Percentiles rank a stretch among this genome's conserved stretches.
phyloP scores from a whole-genome alignment of 2,329 filamentous ascomycete genomes.

The Ascochyta pisi region DNA sequence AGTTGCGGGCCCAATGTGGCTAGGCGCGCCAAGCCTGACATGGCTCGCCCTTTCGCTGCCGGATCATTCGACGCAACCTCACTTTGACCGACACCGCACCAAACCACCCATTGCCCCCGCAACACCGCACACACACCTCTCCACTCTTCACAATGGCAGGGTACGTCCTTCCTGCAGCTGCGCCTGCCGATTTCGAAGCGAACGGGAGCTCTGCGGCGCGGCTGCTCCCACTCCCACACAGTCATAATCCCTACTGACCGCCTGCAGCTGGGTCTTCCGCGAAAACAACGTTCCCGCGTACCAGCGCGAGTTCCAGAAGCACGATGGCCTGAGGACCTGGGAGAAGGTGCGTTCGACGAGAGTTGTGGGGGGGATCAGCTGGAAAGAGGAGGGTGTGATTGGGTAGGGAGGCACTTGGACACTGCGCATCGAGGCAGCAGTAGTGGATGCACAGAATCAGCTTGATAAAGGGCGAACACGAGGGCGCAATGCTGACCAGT shows the following conservation, averaged over 20 bases:
- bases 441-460: not conserved
- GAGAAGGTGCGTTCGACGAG: slow-evolving; percentile 68
- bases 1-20: slow-evolving; percentile 23
- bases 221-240: slow-evolving; percentile 16
- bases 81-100: slow-evolving; percentile 35
- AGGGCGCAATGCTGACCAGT: slow-evolving; percentile 23
- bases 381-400: slow-evolving; percentile 19
- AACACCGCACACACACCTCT: slow-evolving; percentile 35
- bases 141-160: slow-evolving; percentile 53
- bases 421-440: slow-evolving; percentile 2
- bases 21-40: slow-evolving; percentile 22
- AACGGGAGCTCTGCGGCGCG: slow-evolving; percentile 17
- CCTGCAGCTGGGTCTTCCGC: slow-evolving; percentile 64
- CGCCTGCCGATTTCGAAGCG: not conserved
- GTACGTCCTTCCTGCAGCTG: slow-evolving; percentile 44
- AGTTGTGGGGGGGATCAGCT: slow-evolving; percentile 2
- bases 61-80: slow-evolving; percentile 42
- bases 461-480: not conserved
- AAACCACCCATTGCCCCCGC: slow-evolving; percentile 44
- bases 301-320: slow-evolving; percentile 77
- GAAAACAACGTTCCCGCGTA: slow-evolving; percentile 77
- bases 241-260: slow-evolving; percentile 39
- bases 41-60: slow-evolving; percentile 7
- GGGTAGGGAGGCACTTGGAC: not conserved
- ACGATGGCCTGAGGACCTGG: slow-evolving; percentile 77